Percentiles rank a stretch among this genome's conserved stretches.
These are phyloP conservation scores for Physocladia obscura DNA, from an alignment of 192 early-diverging fungal species.

Conservation along the genomic window DNA sequence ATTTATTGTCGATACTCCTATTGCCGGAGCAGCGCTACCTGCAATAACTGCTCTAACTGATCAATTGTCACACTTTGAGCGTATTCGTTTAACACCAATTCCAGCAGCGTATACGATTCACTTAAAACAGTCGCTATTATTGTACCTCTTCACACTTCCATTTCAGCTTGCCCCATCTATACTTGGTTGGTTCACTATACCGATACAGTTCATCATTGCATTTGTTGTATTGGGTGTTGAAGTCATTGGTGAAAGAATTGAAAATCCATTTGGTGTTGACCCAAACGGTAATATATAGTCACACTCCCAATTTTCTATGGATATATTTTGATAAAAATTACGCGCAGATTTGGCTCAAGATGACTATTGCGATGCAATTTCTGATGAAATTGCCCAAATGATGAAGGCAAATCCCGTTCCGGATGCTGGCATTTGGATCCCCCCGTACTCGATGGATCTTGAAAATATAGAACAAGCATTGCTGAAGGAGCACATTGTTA, in stretches of 20 bases:
- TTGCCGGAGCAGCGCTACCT: neutral
- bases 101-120: constrained; percentile 88
- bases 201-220: constrained; percentile 63
- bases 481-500: no score
- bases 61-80: constrained; percentile 64
- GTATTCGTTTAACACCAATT: constrained; percentile 83
- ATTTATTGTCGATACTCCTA: neutral
- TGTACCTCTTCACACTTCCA: constrained; percentile 78
- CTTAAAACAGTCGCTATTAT: constrained; percentile 74
- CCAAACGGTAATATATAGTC: constrained; percentile 5
- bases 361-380: constrained; percentile 17
- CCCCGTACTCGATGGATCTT: no score
- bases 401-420: no score
- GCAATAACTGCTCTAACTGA: constrained; percentile 29
- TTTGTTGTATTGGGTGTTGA: constrained; percentile 82
- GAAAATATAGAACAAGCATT: no score
- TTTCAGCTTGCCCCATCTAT: constrained; percentile 67
- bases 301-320: neutral
- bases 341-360: neutral
- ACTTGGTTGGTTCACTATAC: constrained; percentile 59
- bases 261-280: constrained; percentile 84
- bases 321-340: neutral
- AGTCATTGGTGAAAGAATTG: constrained; percentile 85
- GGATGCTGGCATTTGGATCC: no score
- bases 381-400: no score